Evolutionary conservation across 2,329 filamentous ascomycete species (phyloP).

Genomic region (Mariannaea elegans): DNA sequence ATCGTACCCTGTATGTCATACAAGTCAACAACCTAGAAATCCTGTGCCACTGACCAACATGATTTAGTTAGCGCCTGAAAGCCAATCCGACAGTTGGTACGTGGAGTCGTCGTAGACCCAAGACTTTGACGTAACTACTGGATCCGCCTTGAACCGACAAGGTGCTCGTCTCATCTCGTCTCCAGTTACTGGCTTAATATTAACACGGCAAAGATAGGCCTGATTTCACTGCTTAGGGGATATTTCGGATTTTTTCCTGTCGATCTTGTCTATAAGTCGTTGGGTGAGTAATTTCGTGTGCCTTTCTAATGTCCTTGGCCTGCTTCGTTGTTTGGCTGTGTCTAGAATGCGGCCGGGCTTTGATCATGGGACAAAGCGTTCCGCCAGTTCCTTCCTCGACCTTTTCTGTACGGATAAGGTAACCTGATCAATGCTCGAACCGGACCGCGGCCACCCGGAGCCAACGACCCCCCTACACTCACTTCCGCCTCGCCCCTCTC

Average conservation of each 20-base stretch:
- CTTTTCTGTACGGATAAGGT: no score
- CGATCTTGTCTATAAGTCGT: not conserved
- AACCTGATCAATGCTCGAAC: slow-evolving; percentile 2
- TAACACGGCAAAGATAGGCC: not conserved
- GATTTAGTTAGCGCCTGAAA: slow-evolving; percentile 11
- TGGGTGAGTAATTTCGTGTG: not conserved
- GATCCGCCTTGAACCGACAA: slow-evolving; percentile 27
- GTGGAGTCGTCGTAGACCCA: not conserved
- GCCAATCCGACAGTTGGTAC: slow-evolving; percentile 10
- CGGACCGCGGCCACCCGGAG: slow-evolving; percentile 11
- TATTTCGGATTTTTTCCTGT: not conserved
- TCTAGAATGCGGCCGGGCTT: no score
- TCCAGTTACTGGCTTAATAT: not conserved
- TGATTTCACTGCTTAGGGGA: not conserved
- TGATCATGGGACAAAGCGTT: no score
- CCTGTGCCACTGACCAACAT: slow-evolving; percentile 9
- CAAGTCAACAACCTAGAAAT: not conserved
- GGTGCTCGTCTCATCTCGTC: slow-evolving; percentile 22
- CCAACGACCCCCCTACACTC: not conserved
- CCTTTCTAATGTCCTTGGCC: not conserved
- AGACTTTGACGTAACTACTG: no score
- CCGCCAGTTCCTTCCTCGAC: slow-evolving; percentile 5
- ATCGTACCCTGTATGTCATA: not conserved
- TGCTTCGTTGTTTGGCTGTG: no score
- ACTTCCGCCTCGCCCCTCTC: slow-evolving; percentile 10